phyloP scores from a whole-genome alignment of 257 asterid genomes.

The Verbena officinalis region DNA sequence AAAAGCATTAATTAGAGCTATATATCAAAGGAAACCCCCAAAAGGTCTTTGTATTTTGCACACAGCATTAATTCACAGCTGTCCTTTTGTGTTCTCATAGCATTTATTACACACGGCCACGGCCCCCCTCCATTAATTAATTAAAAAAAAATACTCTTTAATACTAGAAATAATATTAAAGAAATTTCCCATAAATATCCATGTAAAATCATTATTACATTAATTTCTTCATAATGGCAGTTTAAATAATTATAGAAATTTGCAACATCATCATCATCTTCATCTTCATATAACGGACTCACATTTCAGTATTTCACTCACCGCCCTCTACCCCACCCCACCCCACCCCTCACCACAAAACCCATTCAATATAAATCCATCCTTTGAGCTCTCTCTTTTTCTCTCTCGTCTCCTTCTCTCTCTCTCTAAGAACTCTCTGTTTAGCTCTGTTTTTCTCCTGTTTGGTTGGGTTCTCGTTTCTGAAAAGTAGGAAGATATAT shows the following conservation, averaged over 20 bases:
- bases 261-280: conserved; percentile 21
- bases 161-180: conserved; percentile 7
- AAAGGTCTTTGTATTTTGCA: conserved; percentile 42
- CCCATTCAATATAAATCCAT: conserved; percentile 22
- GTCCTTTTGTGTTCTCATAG: conserved; percentile 49
- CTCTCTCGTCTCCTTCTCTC: neutral
- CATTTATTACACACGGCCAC: conserved; percentile 53
- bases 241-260: conserved; percentile 26
- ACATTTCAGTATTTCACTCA: too few relatives aligned
- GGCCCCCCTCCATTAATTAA: neutral
- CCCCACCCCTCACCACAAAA: neutral
- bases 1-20: conserved; percentile 40
- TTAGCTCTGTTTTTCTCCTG: neutral
- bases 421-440: neutral
- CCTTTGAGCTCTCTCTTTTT: neutral
- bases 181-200: conserved; percentile 24
- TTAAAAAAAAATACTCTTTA: neutral
- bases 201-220: conserved; percentile 31
- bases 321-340: neutral
- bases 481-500: neutral
- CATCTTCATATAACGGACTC: conserved; percentile 13
- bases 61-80: conserved; percentile 54
- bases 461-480: conserved; percentile 2
- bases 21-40: conserved; percentile 39
- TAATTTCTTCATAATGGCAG: conserved; percentile 29